These are phyloP conservation scores for Tuber brumale DNA, from an alignment of 495 filamentous ascomycete genomes.

Conservation along the genomic window DNA sequence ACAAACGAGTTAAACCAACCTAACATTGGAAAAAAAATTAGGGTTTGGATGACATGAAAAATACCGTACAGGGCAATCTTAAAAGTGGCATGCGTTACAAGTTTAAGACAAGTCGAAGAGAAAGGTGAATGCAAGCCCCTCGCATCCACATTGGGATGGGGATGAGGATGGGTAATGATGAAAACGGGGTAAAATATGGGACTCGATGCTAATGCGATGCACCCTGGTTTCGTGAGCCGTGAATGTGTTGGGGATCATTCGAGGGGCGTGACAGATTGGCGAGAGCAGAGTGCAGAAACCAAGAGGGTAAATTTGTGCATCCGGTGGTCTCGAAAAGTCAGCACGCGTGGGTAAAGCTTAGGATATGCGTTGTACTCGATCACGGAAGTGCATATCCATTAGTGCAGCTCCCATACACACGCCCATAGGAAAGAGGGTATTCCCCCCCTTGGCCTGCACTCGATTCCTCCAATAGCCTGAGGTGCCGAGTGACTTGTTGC, in stretches of 20 bases:
- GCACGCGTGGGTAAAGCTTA: slow-evolving; percentile 27
- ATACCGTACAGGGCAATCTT: background rate
- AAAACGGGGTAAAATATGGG: slow-evolving; percentile 14
- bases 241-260: slow-evolving; percentile 28
- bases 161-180: slow-evolving; percentile 6
- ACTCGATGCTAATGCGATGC: slow-evolving; percentile 15
- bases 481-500: background rate
- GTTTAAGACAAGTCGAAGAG: slow-evolving; percentile 8
- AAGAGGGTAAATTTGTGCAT: slow-evolving; percentile 28
- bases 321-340: slow-evolving; percentile 21
- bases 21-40: background rate
- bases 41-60: background rate
- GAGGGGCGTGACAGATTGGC: slow-evolving; percentile 31
- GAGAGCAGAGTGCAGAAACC: slow-evolving; percentile 30
- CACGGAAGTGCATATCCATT: background rate
- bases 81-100: background rate
- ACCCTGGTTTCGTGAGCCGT: slow-evolving; percentile 26
- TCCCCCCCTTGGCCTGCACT: background rate
- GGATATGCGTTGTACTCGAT: slow-evolving; percentile 4
- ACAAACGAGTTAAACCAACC: background rate
- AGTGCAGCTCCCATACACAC: background rate
- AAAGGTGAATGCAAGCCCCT: slow-evolving; percentile 7
- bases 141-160: slow-evolving; percentile 10
- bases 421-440: background rate
- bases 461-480: background rate